Conservation (phyloP, 805 yeast genomes). For the Zygotorulaspora chibaensis region DNA sequence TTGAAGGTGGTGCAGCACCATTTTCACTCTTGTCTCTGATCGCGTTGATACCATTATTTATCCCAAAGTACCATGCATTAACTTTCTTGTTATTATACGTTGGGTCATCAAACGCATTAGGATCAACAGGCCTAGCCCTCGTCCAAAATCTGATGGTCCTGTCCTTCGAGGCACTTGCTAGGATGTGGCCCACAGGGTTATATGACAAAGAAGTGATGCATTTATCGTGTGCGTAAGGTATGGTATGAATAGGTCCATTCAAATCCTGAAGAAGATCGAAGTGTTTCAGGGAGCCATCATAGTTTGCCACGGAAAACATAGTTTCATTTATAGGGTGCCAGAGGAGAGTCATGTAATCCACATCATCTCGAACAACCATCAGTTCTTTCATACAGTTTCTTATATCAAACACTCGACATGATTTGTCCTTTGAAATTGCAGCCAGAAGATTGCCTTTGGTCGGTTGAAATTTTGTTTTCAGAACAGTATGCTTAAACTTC, state of each 20-base stretch:
- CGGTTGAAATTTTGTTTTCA: slow-evolving; percentile 80
- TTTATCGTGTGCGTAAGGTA: slow-evolving; percentile 93
- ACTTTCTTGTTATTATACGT: slow-evolving; percentile 65
- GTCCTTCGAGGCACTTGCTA: slow-evolving; percentile 92
- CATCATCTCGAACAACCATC: slow-evolving; percentile 69
- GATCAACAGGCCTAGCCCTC: slow-evolving; percentile 86
- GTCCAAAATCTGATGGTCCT: slow-evolving; percentile 93
- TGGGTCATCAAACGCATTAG: slow-evolving; percentile 73
- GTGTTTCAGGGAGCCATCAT: slow-evolving; percentile 82
- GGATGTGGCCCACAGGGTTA: slow-evolving; percentile 89
- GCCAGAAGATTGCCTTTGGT: slow-evolving; percentile 71
- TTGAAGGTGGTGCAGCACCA: slow-evolving; percentile 34
- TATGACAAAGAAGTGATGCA: slow-evolving; percentile 86
- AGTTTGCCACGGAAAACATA: slow-evolving; percentile 77
- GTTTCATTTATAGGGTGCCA: slow-evolving; percentile 92
- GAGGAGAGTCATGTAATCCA: slow-evolving; percentile 77
- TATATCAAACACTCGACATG: slow-evolving; percentile 82
- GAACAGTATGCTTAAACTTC: slow-evolving; percentile 93
- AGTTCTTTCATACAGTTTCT: slow-evolving; percentile 73
- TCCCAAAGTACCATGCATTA: slow-evolving; percentile 55
- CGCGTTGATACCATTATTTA: slow-evolving; percentile 35
- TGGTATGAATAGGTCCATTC: slow-evolving; percentile 46
- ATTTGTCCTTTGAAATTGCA: slow-evolving; percentile 82
- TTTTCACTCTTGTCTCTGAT: slow-evolving; percentile 33
- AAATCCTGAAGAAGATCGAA: slow-evolving; percentile 46